Base-by-base conservation (phyloP, 441 rosid genomes). In the Oxalis stricta region DNA sequence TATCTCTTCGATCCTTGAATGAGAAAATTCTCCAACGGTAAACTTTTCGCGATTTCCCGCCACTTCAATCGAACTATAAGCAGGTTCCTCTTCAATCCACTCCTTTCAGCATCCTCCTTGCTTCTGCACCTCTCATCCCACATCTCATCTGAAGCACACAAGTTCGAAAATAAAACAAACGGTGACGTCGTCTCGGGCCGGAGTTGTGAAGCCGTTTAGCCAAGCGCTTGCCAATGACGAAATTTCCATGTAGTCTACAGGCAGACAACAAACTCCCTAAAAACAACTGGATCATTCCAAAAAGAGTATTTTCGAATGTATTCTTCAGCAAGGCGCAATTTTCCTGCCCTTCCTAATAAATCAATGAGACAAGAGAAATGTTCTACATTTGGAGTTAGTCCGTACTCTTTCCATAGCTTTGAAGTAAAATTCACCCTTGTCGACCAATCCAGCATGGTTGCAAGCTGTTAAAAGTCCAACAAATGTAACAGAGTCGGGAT, bases 311-410 rank as follows among this genome's bases (percentile, higher is more conserved):
- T 65, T 39, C 46, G 52, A 21, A 64, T 36, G 60, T 67, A 62
- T 31, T 64, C 63, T 51, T 72, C 71, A 26, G 85, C 91, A 47
- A 72, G 63, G 0, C 10, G 17, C 41, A 77, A 48, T 68, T 72
- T 68, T 42, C 85, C 83, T 8, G 76, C 75, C 18, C 83, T 64
- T 54, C 91, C 91, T 55, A 77, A 47, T 63, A 81, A 41, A 65
- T 81, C 85, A 19, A 81, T 62, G 23, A 81, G 64, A 60, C 83
- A 74, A 36, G 83, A 61, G 55, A 74, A 66, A 55, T 81, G 91
- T 42, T 77, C 76, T 30, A 69, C 30, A 14, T 69, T 53, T 36
- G 86, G 77, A 22, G 64, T 32, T 40, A 81, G 65, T 29, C 70
- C 63, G 17, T 65, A 72, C 51, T 44, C 61, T 65, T 55, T 62